Evolutionary conservation across 345 rosid species (phyloP), one percentile per base, ranked within the genome.

Genomic region (Melaleuca alternifolia): DNA sequence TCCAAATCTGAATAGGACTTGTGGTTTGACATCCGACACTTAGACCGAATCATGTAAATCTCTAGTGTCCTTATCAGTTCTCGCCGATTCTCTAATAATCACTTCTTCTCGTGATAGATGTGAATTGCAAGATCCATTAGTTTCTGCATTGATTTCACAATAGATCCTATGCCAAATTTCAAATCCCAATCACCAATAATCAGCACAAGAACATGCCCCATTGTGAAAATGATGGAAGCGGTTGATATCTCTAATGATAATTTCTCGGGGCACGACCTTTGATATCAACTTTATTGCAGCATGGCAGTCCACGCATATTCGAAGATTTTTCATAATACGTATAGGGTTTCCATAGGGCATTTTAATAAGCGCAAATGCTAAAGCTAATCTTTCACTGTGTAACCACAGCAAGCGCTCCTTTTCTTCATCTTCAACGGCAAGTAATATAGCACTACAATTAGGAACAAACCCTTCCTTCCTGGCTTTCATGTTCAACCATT

Each of bases 381-480:
- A 87, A 91, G 98, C 99, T 87, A 97, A 87, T 91, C 98, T 93
- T 91, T 95, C 98, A 88, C 97, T 93, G 90, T 96, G 98, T 84
- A 92, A 84, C 99, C 98, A 97, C 90, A 96, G 85, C 84, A 91
- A 90, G 23, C 88, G 92, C 83, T 91, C 93, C 90, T 95, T 96
- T 85, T 93, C 93, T 84, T 91, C 93, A 85, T 93, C 93, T 52
- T 92, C 93, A 53, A 94, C 89, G 62, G 93, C 91, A 50, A 89
- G 94, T 89, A 95, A 89, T 82, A 95, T 91, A 52, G 91, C 93
- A 77, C 84, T 88, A 86, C 85, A 87, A 85, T 94, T 89, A 51
- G 99, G 94, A 87, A 91, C 90, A 89, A 92, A 93, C 46, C 96
- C 97, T 12, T 93, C 93, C 88, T 84, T 92, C 77, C 88, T 93